A percentile compares a stretch with the other conserved stretches of the same genome.
These are phyloP conservation scores for Ilyonectria sp. DNA, from an alignment of 2,329 filamentous ascomycete genomes.

Conservation along the genomic window DNA sequence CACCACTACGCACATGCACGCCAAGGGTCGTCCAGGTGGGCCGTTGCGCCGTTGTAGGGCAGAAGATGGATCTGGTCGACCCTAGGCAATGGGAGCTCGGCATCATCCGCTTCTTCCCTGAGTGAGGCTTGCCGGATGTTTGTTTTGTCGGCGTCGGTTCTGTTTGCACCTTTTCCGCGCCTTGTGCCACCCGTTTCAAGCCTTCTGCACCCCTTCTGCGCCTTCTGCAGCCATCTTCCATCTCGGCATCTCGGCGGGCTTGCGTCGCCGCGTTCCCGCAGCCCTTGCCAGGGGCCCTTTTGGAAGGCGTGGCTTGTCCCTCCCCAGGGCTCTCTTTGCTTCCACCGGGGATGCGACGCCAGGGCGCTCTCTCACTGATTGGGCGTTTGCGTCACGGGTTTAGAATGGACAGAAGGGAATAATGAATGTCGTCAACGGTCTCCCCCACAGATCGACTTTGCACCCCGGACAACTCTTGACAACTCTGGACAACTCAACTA, in stretches of 20 bases:
- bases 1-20: no score
- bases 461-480: not conserved
- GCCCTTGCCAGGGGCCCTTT: no score
- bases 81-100: no score
- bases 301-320: not conserved
- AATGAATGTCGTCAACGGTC: not conserved
- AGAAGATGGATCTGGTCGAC: no score
- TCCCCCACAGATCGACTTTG: not conserved
- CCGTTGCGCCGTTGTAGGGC: no score
- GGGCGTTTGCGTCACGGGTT: not conserved
- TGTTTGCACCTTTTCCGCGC: no score
- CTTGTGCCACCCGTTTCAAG: not conserved
- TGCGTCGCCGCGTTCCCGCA: not conserved
- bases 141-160: no score
- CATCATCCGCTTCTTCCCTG: no score
- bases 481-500: not conserved
- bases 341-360: not conserved
- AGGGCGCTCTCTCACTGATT: not conserved
- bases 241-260: slow-evolving; percentile 7
- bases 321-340: not conserved
- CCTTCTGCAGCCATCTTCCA: not conserved
- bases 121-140: no score
- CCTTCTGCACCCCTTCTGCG: no score
- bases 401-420: not conserved
- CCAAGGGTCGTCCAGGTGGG: no score